phyloP scores from a whole-genome alignment of 768 basidiomycete genomes.

The Gyrodon lividus region DNA sequence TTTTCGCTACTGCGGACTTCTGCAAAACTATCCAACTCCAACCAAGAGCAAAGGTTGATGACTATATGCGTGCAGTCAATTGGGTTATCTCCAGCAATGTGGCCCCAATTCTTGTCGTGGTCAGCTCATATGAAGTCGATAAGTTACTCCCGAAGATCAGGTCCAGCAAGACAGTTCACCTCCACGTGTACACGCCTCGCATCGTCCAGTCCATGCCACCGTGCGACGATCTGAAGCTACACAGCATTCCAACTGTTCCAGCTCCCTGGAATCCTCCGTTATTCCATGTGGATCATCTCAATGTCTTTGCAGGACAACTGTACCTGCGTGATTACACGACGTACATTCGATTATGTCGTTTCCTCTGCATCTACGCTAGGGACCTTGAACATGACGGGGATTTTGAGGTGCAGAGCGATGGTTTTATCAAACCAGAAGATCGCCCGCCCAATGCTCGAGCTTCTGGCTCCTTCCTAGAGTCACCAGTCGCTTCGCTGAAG shows the following conservation, averaged over 20 bases:
- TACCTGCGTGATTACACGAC: slow-evolving; percentile 34
- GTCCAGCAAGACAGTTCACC: slow-evolving; percentile 29
- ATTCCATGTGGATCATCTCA: slow-evolving; percentile 33
- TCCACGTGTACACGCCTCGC: slow-evolving; percentile 44
- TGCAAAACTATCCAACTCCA: slow-evolving; percentile 1
- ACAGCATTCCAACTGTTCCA: slow-evolving; percentile 23
- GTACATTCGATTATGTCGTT: slow-evolving; percentile 36
- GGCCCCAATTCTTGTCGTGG: slow-evolving; percentile 33
- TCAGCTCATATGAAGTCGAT: slow-evolving; percentile 44
- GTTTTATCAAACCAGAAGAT: slow-evolving; percentile 20
- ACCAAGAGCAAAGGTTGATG: slow-evolving; percentile 18
- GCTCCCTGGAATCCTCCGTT: slow-evolving; percentile 11
- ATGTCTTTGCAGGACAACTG: slow-evolving; percentile 46
- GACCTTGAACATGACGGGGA: slow-evolving; percentile 48
- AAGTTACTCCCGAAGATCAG: slow-evolving; percentile 38
- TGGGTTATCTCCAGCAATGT: slow-evolving; percentile 43
- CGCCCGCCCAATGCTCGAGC: neutral
- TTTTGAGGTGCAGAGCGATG: slow-evolving; percentile 24
- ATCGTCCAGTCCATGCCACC: slow-evolving; percentile 33
- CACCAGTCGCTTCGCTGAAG: slow-evolving; percentile 28
- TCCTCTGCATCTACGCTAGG: slow-evolving; percentile 38
- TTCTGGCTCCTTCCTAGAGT: neutral
- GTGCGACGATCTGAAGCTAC: slow-evolving; percentile 33
- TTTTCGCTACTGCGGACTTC: slow-evolving; percentile 21
- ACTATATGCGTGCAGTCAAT: slow-evolving; percentile 39